Base-by-base conservation (phyloP, 2,329 filamentous ascomycete species). In the Neurospora sp. region DNA sequence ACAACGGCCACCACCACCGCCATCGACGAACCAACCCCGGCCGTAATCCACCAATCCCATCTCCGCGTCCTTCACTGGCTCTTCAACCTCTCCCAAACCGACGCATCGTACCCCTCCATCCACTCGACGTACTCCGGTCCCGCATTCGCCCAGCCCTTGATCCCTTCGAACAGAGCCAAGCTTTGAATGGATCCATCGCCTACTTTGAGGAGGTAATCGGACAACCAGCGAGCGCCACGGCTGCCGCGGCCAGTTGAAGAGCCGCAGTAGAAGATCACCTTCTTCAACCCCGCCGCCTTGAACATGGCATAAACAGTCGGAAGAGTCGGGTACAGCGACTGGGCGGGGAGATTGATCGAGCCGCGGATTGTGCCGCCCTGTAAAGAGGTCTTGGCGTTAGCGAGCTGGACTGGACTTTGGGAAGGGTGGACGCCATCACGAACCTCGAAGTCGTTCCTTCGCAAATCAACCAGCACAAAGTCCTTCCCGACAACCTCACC, bases 321-420 rank as follows among this genome's bases (percentile, higher is more conserved):
- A 3, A 85, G 78, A 3, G 79, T 80, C 0, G 80, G 79, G 57
- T 81, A 81, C 2, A 86, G 74, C 69, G 79, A 82, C 70, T 85
- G 83, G 0, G 83, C 83, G 0, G 83, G 83, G 4, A 86, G 78
- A 72, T 86, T 85, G 74, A 89, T 78, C 2, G 86, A 86, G 1
- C 81, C 82, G 11, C 78, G 79, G 73, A 89, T 87, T 0, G 84
- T 86, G 65, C 86, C 86, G 57, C 87, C 87, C 86, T 86, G 71
- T 57, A 4, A 19, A 8, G 5, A 12, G 11, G 43, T 6, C 46
- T 52, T 28, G 19, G 46, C 46, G 46, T 52, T 52, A 52, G 46
- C 46, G 43, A 52, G 5, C 5, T 52, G 43, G 3, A 11, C 43
- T 23, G 43, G 3, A 6, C 43, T 5, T 2, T 23, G 43, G 11